Conservation (phyloP, 306 rosid species). For the Trifolium subterraneum region DNA sequence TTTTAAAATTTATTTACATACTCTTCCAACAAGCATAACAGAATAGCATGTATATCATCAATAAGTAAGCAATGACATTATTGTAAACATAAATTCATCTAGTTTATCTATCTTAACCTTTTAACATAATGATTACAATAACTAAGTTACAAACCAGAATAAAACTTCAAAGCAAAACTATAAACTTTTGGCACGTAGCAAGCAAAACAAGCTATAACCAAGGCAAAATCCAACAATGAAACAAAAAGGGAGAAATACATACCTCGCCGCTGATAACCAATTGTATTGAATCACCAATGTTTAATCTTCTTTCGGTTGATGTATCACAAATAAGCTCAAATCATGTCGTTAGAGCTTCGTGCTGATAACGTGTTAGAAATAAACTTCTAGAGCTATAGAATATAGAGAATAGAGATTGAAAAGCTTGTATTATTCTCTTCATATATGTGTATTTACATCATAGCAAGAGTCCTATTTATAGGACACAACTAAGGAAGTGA, state of each 20-base stretch:
- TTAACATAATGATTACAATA: slow-evolving; percentile 12
- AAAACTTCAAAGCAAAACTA: slow-evolving; percentile 3
- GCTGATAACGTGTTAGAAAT: too few relatives aligned
- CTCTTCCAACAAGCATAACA: slow-evolving; percentile 9
- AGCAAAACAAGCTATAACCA: slow-evolving; percentile 36
- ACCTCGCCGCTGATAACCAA: slow-evolving; percentile 94
- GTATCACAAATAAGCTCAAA: too few relatives aligned
- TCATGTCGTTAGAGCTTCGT: too few relatives aligned
- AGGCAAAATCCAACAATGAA: slow-evolving; percentile 40
- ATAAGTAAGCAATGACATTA: slow-evolving; percentile 18
- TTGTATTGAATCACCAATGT: slow-evolving; percentile 89
- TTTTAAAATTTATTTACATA: neutral
- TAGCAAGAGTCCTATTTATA: too few relatives aligned
- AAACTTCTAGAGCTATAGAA: too few relatives aligned
- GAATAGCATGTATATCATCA: neutral
- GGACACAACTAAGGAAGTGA: too few relatives aligned
- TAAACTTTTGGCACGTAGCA: slow-evolving; percentile 39
- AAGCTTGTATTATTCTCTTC: too few relatives aligned
- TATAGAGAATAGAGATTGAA: too few relatives aligned
- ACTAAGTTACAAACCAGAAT: slow-evolving; percentile 13
- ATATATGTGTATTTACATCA: too few relatives aligned
- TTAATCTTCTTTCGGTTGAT: slow-evolving; percentile 79
- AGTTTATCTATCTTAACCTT: slow-evolving; percentile 24
- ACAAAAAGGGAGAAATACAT: slow-evolving; percentile 44
- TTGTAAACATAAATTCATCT: slow-evolving; percentile 2